phyloP scores from a whole-genome alignment of 2,329 filamentous ascomycete genomes.

The Fusarium sublunatum region DNA sequence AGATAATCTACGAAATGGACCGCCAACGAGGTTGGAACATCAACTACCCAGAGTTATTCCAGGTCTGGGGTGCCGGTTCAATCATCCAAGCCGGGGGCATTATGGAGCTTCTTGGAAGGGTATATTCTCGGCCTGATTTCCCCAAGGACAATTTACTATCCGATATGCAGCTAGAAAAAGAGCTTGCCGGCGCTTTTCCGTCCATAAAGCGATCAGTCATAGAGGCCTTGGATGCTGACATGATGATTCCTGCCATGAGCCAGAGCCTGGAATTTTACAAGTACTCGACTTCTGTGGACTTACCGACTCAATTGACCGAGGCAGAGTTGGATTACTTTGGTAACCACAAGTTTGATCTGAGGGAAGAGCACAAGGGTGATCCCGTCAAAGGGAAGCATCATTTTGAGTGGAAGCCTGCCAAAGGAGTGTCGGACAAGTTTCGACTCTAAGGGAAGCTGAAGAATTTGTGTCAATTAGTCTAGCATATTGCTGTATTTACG shows the following conservation, averaged over 20 bases:
- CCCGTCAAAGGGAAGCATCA: background rate
- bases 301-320: background rate
- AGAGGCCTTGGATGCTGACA: background rate
- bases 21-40: constrained; percentile 1
- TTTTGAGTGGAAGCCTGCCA: background rate
- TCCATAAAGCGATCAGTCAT: background rate
- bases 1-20: constrained; percentile 2
- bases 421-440: background rate
- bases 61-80: background rate
- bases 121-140: background rate
- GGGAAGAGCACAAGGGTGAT: background rate
- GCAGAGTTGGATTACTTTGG: constrained; percentile 1
- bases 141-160: background rate
- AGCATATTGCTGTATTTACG: too few relatives aligned
- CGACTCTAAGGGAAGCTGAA: background rate
- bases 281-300: background rate
- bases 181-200: accelerated
- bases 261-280: constrained; percentile 6
- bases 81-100: background rate
- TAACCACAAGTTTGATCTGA: background rate
- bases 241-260: background rate
- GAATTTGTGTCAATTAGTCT: background rate
- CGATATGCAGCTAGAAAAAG: accelerated
- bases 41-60: background rate
- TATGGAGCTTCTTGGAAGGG: background rate